Conservation (phyloP, 2,329 filamentous ascomycete species). For the Cladosporium halotolerans region DNA sequence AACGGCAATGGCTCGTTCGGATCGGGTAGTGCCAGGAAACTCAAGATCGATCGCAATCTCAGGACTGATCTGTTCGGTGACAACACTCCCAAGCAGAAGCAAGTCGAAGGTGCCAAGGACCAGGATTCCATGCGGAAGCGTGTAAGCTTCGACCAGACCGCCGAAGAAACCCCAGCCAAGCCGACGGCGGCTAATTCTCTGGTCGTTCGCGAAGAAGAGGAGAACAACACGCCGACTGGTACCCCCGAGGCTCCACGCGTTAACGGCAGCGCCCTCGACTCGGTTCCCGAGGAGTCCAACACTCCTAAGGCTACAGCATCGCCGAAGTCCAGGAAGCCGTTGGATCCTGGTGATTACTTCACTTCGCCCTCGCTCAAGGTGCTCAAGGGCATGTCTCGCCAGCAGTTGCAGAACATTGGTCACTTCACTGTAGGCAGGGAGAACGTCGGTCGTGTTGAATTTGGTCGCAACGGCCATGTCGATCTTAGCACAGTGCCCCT, state of each 20-base stretch:
- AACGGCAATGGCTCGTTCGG: slow-evolving; percentile 53
- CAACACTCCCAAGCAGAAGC: slow-evolving; percentile 15
- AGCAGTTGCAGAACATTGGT: slow-evolving; percentile 67
- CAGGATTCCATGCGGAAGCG: slow-evolving; percentile 58
- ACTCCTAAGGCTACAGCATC: slow-evolving; percentile 29
- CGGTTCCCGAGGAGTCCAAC: slow-evolving; percentile 5
- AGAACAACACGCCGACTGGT: slow-evolving; percentile 15
- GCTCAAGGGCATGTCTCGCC: slow-evolving; percentile 70
- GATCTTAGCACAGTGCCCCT: slow-evolving; percentile 75
- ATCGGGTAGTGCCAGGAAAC: slow-evolving; percentile 74
- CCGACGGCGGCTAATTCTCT: slow-evolving; percentile 38
- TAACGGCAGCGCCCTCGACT: slow-evolving; percentile 6
- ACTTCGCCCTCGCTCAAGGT: slow-evolving; percentile 71
- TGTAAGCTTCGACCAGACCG: slow-evolving; percentile 79
- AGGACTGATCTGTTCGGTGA: slow-evolving; percentile 58
- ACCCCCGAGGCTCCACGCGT: slow-evolving; percentile 36
- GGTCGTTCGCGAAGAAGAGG: slow-evolving; percentile 40
- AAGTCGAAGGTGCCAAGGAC: slow-evolving; percentile 18
- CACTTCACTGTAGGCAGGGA: slow-evolving; percentile 77
- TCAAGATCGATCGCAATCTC: slow-evolving; percentile 85
- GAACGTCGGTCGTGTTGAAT: slow-evolving; percentile 73
- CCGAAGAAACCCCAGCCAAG: slow-evolving; percentile 29
- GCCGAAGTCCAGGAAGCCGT: slow-evolving; percentile 25
- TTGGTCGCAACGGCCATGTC: slow-evolving; percentile 57
- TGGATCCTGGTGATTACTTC: slow-evolving; percentile 72